Evolutionary conservation across 1,139 yeast genomes (phyloP), one percentile per base, ranked within the genome.

Genomic region (Maudiozyma humilis): DNA sequence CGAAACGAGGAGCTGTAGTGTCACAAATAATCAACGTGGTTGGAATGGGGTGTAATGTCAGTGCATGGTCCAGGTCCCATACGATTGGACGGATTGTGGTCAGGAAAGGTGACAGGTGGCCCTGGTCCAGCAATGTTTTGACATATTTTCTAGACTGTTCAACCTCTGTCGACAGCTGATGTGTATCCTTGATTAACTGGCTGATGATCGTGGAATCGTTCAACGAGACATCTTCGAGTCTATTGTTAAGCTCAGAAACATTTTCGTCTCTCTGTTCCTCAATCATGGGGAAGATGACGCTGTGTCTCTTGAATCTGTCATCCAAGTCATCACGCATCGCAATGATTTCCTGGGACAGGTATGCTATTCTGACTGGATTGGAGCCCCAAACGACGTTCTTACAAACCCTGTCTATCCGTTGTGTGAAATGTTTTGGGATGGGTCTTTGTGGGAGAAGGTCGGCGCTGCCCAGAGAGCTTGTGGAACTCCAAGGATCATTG

Each of bases 401-500:
- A 14, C 79, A 75, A 6, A 82, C 66, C 51, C 88, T 70, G 40
- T 73, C 76, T 35, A 91, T 64, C 47, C 94, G 69, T 47, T 72
- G 78, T 4, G 83, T 76, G 58, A 91, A 88, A 1, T 82, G 65
- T 20, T 70, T 67, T 0, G 97, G 95, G 3, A 91, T 72, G 0
- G 78, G 71, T 30, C 71, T 68, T 54, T 82, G 82, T 0, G 98
- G 98, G 69, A 86, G 75, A 10, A 75, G 64, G 36, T 82, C 70
- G 18, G 78, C 69, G 0, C 87, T 73, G 2, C 93, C 93, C 36
- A 82, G 70, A 0, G 85, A 75, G 42, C 74, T 75, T 38, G 82
- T 71, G 0, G 93, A 78, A 39, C 80, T 80, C 97, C 97, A 91
- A 0, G 96, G 96, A 62, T 91, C 98, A 53, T 86, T 83, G 37